Base-by-base conservation (phyloP, 306 rosid species). In the Lathyrus oleraceus region DNA sequence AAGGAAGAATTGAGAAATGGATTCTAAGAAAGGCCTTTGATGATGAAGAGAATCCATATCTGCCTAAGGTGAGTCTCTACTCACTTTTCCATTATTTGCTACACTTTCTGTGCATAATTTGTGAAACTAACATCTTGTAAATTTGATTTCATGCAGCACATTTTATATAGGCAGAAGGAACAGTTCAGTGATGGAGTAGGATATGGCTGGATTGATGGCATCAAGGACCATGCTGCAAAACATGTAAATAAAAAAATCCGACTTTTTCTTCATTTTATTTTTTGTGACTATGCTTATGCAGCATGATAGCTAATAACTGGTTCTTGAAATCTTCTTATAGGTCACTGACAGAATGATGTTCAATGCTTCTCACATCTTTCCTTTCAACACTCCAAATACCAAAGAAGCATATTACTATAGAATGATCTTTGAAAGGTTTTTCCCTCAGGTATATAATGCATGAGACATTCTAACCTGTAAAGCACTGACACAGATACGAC, bases 181-280 rank as follows among this genome's bases (percentile, higher is more conserved):
- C 99, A 95, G 70, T 95, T 91, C 84, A 95, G 97, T 70, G 97
- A 95, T 65, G 97, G 99, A 12, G 99, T 95, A 17, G 99, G 99
- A 25, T 95, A 95, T 58, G 85, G 97, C 19, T 95, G 99, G 99
- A 95, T 95, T 49, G 97, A 95, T 78, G 99, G 96, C 70, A 89
- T 95, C 27, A 95, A 91, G 70, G 86, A 78, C 0, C 97, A 95
- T 79, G 89, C 97, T 75, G 92, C 85, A 60, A 82, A 70, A 77
- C 96, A 95, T 83, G 99, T 95, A 87, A 35, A 20, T 12, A 42
- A 32, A 19, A 19, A 42, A 25, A 56, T 39, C 23, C 17, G 15
- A n/a, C 25, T 28, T 10, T 38, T 9, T 67, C 49, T 51, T 7
- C 0, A 14, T 16, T 30, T 43, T 8, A 19, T 39, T 2, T 61